These are phyloP conservation scores for Cyclostephanos tholiformis DNA, from an alignment of 108 stramenopile genomes.

Conservation along the genomic window DNA sequence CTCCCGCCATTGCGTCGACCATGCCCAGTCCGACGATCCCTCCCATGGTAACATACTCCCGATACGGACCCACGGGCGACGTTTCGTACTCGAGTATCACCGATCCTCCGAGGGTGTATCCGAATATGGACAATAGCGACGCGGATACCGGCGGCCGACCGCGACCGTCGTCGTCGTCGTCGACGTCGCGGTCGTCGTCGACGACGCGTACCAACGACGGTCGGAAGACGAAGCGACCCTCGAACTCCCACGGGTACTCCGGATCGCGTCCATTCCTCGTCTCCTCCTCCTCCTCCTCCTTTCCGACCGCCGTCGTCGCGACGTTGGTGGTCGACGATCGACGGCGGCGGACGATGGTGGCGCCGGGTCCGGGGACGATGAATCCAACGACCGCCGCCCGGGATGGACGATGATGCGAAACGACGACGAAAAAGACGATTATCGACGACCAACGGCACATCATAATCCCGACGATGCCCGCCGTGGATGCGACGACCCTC, in stretches of 20 bases:
- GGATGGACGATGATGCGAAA: no score
- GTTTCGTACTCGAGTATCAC: constrained; percentile 60
- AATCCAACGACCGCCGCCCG: no score
- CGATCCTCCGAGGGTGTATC: constrained; percentile 56
- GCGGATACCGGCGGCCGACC: constrained; percentile 20
- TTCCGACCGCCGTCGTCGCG: not conserved
- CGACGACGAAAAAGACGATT: no score
- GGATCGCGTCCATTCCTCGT: constrained; percentile 48
- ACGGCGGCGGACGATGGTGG: no score
- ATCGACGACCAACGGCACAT: no score
- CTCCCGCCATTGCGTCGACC: constrained; percentile 20
- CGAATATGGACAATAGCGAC: constrained; percentile 48
- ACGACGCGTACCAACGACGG: constrained; percentile 48
- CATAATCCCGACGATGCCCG: no score
- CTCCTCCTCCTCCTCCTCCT: no score
- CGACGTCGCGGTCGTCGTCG: not conserved
- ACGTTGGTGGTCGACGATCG: no score
- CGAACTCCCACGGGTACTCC: constrained; percentile 55
- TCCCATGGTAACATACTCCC: constrained; percentile 59
- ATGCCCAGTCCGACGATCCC: constrained; percentile 38
- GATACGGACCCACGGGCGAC: constrained; percentile 65
- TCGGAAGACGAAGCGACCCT: constrained; percentile 59
- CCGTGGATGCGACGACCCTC: no score
- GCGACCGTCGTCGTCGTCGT: not conserved
- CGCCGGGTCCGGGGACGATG: no score